Evolutionary conservation across 306 rosid species (phyloP).

Genomic region (Begonia fuchsioides): DNA sequence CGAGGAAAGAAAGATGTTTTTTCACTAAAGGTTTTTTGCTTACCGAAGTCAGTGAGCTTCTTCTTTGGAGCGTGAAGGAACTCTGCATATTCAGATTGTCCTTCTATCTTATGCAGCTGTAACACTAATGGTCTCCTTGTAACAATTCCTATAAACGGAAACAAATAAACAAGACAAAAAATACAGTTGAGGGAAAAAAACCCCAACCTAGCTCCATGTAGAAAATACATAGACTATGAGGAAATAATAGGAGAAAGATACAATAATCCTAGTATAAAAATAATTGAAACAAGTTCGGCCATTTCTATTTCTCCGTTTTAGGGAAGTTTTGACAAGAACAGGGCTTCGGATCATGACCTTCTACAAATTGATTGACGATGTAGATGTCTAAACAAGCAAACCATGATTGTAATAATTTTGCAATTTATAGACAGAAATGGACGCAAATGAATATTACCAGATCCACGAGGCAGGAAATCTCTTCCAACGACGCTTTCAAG

Average conservation of each 20-base stretch:
- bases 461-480: constrained; percentile 98
- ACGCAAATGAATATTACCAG: constrained; percentile 33
- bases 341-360: no score
- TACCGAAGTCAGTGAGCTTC: constrained; percentile 76
- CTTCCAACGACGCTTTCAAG: constrained; percentile 97
- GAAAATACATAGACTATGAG: no score
- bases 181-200: background rate
- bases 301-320: no score
- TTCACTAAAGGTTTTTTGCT: background rate
- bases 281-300: no score
- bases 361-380: no score
- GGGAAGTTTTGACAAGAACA: no score
- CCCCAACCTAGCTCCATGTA: no score
- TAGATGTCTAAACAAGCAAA: no score
- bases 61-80: constrained; percentile 85
- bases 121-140: constrained; percentile 89
- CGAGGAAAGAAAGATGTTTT: background rate
- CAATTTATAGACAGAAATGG: background rate
- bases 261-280: no score
- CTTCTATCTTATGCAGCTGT: constrained; percentile 88
- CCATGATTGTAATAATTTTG: no score
- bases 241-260: no score
- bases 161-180: background rate
- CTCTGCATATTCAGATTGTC: constrained; percentile 79
- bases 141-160: constrained; percentile 59